Conservation (phyloP, 371 early-diverging fungal species). For the Polyrhizophydium stewartii region DNA sequence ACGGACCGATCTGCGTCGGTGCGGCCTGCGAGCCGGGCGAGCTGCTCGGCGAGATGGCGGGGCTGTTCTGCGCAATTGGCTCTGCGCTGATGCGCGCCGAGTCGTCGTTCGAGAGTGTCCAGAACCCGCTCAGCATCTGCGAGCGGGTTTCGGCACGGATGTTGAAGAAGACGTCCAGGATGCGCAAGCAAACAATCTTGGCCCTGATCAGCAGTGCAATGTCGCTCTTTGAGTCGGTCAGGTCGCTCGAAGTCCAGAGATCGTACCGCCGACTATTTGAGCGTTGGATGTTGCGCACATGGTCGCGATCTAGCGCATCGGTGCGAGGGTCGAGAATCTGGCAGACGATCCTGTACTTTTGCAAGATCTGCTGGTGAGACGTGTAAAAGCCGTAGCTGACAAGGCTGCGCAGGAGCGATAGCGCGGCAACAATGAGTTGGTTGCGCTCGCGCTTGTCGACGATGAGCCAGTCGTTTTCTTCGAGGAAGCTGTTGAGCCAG, state of each 20-base stretch:
- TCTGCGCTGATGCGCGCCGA: no score
- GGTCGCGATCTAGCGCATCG: background rate
- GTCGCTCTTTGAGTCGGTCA: background rate
- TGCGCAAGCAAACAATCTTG: slow-evolving; percentile 48
- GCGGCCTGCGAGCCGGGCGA: no score
- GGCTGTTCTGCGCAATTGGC: no score
- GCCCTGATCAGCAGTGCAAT: slow-evolving; percentile 22
- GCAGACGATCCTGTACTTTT: background rate
- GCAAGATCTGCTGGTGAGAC: background rate
- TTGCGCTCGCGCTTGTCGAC: background rate
- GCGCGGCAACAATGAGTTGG: background rate
- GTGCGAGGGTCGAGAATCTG: background rate
- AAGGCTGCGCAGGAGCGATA: background rate
- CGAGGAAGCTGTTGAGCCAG: background rate
- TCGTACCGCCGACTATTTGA: slow-evolving; percentile 20
- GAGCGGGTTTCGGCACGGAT: slow-evolving; percentile 42
- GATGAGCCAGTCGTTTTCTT: background rate
- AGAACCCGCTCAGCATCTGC: slow-evolving; percentile 3
- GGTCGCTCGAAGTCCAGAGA: background rate
- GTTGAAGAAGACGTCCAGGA: slow-evolving; percentile 46
- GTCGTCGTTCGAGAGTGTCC: no score
- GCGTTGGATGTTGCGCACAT: background rate
- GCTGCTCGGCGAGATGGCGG: no score
- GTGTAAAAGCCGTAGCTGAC: background rate
- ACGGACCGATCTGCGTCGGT: no score